These are phyloP conservation scores for Eutreptiella sp. DNA, from an alignment of 208 protist genomes.

Conservation along the genomic window DNA sequence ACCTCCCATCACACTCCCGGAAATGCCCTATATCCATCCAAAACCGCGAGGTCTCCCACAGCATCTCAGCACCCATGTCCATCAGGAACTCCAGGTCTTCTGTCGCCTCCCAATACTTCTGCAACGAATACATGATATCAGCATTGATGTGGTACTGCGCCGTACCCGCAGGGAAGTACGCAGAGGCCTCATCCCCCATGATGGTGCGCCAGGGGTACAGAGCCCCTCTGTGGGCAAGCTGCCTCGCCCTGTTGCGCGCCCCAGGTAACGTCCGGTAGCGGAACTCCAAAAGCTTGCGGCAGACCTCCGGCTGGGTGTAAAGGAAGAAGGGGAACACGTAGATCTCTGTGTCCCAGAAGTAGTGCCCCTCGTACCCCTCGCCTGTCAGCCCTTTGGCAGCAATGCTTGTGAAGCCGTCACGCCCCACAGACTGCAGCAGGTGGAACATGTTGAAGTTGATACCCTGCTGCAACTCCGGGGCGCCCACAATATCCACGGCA, in stretches of 20 bases:
- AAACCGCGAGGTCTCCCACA: constrained; percentile 65
- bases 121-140: constrained; percentile 62
- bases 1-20: too few relatives aligned
- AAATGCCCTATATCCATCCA: constrained; percentile 76
- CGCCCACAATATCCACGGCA: constrained; percentile 51
- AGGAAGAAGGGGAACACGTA: constrained; percentile 69
- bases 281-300: constrained; percentile 66
- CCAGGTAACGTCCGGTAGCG: constrained; percentile 65
- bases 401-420: constrained; percentile 46
- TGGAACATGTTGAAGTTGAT: constrained; percentile 76
- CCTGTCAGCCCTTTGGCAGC: constrained; percentile 63
- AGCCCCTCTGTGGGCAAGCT: constrained; percentile 71
- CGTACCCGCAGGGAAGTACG: constrained; percentile 49
- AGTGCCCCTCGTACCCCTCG: constrained; percentile 55
- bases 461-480: constrained; percentile 53
- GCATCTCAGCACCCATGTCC: constrained; percentile 61
- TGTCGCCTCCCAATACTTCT: constrained; percentile 65
- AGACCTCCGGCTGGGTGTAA: constrained; percentile 60
- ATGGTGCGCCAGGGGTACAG: constrained; percentile 71
- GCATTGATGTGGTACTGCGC: constrained; percentile 75
- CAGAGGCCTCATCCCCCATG: constrained; percentile 58
- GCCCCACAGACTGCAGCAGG: constrained; percentile 43
- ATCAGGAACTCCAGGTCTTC: constrained; percentile 50
- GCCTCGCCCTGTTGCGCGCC: constrained; percentile 55
- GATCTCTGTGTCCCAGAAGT: constrained; percentile 78